Conservation (phyloP, 2,329 filamentous ascomycete species). For the Venturia aucupariae region DNA sequence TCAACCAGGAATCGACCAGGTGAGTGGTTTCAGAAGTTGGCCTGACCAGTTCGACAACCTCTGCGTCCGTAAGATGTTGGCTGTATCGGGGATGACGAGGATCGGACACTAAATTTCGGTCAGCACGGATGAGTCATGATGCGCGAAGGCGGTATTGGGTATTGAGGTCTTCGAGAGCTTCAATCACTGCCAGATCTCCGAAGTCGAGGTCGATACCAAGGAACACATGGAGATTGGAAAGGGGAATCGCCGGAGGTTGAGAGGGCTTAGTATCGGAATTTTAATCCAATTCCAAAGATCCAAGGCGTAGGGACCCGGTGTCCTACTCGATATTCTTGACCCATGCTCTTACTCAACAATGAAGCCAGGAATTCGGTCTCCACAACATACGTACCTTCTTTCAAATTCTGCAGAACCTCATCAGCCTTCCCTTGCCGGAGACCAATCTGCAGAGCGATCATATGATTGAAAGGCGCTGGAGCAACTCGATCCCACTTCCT, state of each 20-base stretch:
- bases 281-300: background rate
- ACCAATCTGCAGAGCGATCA: conserved; percentile 48
- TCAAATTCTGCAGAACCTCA: conserved; percentile 46
- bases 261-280: background rate
- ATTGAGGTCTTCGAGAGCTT: background rate
- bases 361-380: background rate
- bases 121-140: background rate
- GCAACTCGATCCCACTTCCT: conserved; percentile 40
- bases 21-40: conserved; percentile 44
- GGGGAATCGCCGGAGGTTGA: background rate
- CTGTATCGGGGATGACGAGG: conserved; percentile 52
- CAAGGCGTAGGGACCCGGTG: background rate
- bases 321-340: background rate
- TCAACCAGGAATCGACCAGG: conserved; percentile 50
- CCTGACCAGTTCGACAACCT: conserved; percentile 46
- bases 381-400: conserved; percentile 32
- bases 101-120: conserved; percentile 40
- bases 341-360: background rate
- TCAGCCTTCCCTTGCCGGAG: conserved; percentile 49
- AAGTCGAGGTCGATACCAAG: background rate
- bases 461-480: conserved; percentile 38
- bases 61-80: conserved; percentile 50
- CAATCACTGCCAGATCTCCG: background rate
- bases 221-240: background rate
- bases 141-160: background rate